phyloP scores from a whole-genome alignment of 2,329 filamentous ascomycete species.

The Teratosphaeria epicoccoides region DNA sequence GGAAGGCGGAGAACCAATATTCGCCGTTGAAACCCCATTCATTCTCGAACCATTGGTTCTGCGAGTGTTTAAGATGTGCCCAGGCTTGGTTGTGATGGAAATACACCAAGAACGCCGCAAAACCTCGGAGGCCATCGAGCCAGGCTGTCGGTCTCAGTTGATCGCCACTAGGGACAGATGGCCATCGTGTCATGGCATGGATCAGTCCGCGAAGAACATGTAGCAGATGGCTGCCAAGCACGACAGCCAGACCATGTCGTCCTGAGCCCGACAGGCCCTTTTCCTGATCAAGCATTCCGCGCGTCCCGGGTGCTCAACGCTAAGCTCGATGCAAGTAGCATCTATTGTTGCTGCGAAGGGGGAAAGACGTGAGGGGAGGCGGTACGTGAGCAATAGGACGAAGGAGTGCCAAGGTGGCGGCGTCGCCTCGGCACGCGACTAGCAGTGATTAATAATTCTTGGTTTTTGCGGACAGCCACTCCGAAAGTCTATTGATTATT shows the following conservation, averaged over 20 bases:
- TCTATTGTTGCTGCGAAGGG: background rate
- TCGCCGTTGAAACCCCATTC: slow-evolving; percentile 31
- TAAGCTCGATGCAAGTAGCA: background rate
- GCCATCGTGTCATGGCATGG: slow-evolving; percentile 2
- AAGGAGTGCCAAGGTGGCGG: background rate
- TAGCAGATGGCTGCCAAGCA: background rate
- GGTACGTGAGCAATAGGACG: background rate
- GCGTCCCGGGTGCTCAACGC: background rate
- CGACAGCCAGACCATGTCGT: background rate
- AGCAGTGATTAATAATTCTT: background rate
- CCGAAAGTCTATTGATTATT: no score
- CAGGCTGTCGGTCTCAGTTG: slow-evolving; percentile 39
- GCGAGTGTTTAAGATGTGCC: slow-evolving; percentile 41
- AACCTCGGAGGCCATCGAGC: slow-evolving; percentile 54
- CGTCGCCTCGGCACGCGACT: background rate
- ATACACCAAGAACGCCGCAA: slow-evolving; percentile 56
- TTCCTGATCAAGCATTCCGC: background rate
- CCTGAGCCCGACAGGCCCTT: background rate
- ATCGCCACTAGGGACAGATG: background rate
- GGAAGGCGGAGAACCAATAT: slow-evolving; percentile 44
- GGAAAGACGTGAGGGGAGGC: background rate
- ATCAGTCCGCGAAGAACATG: background rate
- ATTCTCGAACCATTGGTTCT: slow-evolving; percentile 32
- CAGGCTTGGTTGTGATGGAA: slow-evolving; percentile 48
- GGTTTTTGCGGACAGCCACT: background rate